Conservation (phyloP, 2,329 filamentous ascomycete genomes). For the Nectriaceae sp. region DNA sequence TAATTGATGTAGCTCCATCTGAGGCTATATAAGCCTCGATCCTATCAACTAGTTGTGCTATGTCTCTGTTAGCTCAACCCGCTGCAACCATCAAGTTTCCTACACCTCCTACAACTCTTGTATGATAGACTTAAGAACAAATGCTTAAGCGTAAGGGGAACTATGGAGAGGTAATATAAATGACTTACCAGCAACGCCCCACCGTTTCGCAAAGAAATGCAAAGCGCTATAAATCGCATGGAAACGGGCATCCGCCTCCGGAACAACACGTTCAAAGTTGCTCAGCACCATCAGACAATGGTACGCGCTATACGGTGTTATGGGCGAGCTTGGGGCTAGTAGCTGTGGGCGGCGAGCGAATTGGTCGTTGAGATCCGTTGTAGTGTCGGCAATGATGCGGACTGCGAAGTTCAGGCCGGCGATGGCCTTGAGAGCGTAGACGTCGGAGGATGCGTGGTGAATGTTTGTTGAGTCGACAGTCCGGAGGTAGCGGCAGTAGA, state of each 20-base stretch:
- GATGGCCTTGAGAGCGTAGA: conserved; percentile 36
- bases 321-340: conserved; percentile 34
- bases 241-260: conserved; percentile 33
- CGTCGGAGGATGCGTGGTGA: conserved; percentile 24
- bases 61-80: background rate
- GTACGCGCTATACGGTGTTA: conserved; percentile 37
- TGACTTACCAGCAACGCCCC: conserved; percentile 35
- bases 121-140: no score
- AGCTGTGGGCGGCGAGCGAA: conserved; percentile 33
- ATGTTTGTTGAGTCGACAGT: conserved; percentile 26
- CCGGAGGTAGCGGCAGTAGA: conserved; percentile 36
- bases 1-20: conserved; percentile 15
- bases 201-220: conserved; percentile 37
- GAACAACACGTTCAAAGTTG: conserved; percentile 35
- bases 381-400: conserved; percentile 37
- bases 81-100: background rate
- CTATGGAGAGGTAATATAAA: background rate
- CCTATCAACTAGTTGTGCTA: conserved; percentile 31
- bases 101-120: background rate
- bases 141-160: background rate
- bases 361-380: conserved; percentile 36
- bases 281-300: conserved; percentile 36
- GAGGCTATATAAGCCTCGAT: conserved; percentile 30
- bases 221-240: conserved; percentile 36
- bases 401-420: conserved; percentile 40